Conservation (phyloP, 208 protist genomes). For the Trypanosoma caninum region DNA sequence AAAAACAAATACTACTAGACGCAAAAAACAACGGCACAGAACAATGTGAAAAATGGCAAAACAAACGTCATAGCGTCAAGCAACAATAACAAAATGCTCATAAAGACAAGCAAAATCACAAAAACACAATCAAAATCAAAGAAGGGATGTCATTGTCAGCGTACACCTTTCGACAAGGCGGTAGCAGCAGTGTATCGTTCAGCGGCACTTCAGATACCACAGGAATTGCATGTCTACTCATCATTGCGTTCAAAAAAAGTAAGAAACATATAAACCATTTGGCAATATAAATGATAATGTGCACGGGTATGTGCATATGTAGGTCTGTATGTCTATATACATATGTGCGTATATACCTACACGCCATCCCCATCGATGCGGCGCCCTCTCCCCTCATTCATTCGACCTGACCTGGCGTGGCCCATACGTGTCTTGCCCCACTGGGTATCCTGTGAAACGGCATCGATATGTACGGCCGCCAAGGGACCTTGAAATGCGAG, state of each 20-base stretch:
- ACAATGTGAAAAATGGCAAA: too few species aligned
- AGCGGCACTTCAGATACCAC: conserved; percentile 66
- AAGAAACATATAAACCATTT: background rate
- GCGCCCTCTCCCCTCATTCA: background rate
- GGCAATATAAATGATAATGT: background rate
- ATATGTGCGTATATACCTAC: background rate
- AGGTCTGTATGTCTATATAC: background rate
- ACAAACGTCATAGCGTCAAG: too few species aligned
- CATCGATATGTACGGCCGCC: conserved; percentile 36
- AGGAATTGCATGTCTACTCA: conserved; percentile 60
- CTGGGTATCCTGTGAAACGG: conserved; percentile 44
- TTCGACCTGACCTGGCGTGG: background rate
- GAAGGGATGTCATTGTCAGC: background rate
- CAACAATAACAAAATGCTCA: conserved; percentile 13
- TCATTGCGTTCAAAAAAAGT: conserved; percentile 14
- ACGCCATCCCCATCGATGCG: background rate
- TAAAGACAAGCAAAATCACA: background rate
- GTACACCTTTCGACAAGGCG: conserved; percentile 23
- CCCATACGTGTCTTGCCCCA: conserved; percentile 20
- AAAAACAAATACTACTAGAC: too few species aligned
- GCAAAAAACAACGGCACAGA: too few species aligned
- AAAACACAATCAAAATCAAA: conserved; percentile 8
- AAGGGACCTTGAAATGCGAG: conserved; percentile 30
- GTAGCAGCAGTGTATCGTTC: conserved; percentile 54
- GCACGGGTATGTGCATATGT: background rate